Conservation (phyloP, 768 basidiomycete species). For the Boletus vinaceobasis region DNA sequence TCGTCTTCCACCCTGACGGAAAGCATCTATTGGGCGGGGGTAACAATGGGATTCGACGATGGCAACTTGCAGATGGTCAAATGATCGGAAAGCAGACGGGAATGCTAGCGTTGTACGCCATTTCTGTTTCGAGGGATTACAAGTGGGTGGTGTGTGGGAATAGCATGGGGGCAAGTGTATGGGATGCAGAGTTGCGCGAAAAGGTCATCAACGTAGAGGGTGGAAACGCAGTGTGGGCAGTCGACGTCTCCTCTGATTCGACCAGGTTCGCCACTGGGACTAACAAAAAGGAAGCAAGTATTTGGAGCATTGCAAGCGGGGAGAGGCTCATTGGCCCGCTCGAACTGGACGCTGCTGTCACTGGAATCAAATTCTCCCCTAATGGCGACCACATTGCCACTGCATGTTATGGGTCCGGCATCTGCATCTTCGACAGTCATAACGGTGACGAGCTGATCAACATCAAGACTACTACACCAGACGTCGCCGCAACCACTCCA, state of each 20-base stretch:
- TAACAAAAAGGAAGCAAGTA: background rate
- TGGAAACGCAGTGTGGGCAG: background rate
- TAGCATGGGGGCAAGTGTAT: background rate
- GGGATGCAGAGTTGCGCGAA: background rate
- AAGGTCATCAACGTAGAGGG: background rate
- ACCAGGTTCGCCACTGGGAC: background rate
- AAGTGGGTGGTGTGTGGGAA: background rate
- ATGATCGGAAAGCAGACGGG: too few species aligned
- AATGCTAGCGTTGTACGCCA: background rate
- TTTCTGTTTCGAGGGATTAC: background rate
- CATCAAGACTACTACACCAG: background rate
- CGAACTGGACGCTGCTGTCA: background rate
- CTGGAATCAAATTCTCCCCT: background rate
- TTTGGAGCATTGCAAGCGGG: background rate
- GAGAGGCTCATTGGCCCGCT: background rate
- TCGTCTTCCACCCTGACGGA: too few species aligned
- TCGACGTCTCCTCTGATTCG: background rate
- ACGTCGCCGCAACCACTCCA: background rate
- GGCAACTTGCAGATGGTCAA: too few species aligned
- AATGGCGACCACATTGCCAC: background rate
- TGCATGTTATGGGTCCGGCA: rapidly evolving
- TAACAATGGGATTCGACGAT: too few species aligned
- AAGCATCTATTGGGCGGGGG: too few species aligned
- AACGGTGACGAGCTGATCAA: background rate
- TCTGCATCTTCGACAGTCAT: background rate